These are phyloP conservation scores for Lichtheimia ramosa DNA, from an alignment of 371 early-diverging fungal genomes.

Conservation along the genomic window DNA sequence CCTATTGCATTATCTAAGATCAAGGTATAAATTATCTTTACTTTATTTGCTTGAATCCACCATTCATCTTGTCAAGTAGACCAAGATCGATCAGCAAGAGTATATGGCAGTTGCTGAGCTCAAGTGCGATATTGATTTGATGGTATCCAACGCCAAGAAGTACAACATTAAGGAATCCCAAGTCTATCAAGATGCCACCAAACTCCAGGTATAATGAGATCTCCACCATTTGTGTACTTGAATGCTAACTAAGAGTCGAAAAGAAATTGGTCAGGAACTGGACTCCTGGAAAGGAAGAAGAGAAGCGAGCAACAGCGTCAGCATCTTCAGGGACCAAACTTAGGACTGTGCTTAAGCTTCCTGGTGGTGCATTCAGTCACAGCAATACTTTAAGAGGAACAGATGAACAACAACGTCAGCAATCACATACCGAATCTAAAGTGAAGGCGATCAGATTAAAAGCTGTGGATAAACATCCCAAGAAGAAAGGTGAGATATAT, in stretches of 20 bases:
- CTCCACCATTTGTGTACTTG: neutral
- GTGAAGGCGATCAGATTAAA: constrained; percentile 40
- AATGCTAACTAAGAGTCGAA: neutral
- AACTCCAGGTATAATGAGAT: constrained; percentile 52
- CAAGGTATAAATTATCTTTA: constrained; percentile 24
- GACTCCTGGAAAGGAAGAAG: constrained; percentile 13
- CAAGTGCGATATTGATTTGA: constrained; percentile 65
- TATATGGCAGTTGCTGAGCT: constrained; percentile 63
- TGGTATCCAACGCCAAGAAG: constrained; percentile 79
- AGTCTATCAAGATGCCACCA: constrained; percentile 73
- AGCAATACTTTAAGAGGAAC: constrained; percentile 4
- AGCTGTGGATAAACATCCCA: constrained; percentile 38
- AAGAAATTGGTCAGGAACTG: constrained; percentile 43
- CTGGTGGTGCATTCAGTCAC: constrained; percentile 30
- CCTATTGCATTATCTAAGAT: constrained; percentile 82
- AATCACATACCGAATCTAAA: constrained; percentile 12
- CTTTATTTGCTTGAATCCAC: neutral
- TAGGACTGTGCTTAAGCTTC: constrained; percentile 33
- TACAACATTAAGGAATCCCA: constrained; percentile 80
- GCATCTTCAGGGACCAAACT: constrained; percentile 10
- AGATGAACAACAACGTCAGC: neutral
- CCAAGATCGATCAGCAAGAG: constrained; percentile 43
- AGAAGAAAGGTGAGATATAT: constrained; percentile 4
- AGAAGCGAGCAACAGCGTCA: neutral
- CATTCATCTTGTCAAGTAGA: constrained; percentile 10